A percentile compares a stretch with the other conserved stretches of the same genome.
Conservation (phyloP, 2,329 filamentous ascomycete genomes). For the Xylariaceae sp. region DNA sequence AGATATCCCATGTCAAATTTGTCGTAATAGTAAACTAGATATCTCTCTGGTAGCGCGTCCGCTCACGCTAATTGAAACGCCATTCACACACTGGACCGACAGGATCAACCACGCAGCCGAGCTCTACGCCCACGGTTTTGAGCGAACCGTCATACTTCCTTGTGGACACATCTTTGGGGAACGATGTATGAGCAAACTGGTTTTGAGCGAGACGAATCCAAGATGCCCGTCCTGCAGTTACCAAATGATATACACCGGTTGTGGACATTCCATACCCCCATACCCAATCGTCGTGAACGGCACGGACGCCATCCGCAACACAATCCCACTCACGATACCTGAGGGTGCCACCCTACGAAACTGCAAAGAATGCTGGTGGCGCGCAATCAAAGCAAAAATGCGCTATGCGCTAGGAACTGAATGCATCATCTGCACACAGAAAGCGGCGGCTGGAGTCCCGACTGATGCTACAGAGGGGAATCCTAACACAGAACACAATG, state of each 20-base stretch:
- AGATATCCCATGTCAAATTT: conserved; percentile 20
- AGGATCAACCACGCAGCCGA: conserved; percentile 5
- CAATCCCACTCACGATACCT: conserved; percentile 22
- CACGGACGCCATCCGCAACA: conserved; percentile 17
- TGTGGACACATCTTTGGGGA: conserved; percentile 27
- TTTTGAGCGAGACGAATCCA: conserved; percentile 5
- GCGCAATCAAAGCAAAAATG: conserved; percentile 13
- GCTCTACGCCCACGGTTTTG: conserved; percentile 17
- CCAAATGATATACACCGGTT: conserved; percentile 20
- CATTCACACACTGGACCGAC: neutral
- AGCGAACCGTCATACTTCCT: conserved; percentile 21
- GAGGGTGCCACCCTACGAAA: conserved; percentile 16
- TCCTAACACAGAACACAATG: no score
- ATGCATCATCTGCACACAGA: conserved; percentile 20
- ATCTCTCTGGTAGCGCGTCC: conserved; percentile 18
- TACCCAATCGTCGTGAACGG: conserved; percentile 14
- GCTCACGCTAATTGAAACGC: neutral
- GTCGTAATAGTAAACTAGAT: conserved; percentile 15
- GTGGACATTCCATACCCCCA: conserved; percentile 21
- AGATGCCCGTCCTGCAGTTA: conserved; percentile 23
- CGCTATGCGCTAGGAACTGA: conserved; percentile 16
- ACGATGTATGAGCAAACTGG: conserved; percentile 18
- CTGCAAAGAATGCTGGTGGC: conserved; percentile 26
- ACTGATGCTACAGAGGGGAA: conserved; percentile 4
- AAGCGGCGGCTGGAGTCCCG: conserved; percentile 4